These are phyloP conservation scores for Anisogramma anomala DNA, from an alignment of 2,329 filamentous ascomycete species.

Conservation along the genomic window DNA sequence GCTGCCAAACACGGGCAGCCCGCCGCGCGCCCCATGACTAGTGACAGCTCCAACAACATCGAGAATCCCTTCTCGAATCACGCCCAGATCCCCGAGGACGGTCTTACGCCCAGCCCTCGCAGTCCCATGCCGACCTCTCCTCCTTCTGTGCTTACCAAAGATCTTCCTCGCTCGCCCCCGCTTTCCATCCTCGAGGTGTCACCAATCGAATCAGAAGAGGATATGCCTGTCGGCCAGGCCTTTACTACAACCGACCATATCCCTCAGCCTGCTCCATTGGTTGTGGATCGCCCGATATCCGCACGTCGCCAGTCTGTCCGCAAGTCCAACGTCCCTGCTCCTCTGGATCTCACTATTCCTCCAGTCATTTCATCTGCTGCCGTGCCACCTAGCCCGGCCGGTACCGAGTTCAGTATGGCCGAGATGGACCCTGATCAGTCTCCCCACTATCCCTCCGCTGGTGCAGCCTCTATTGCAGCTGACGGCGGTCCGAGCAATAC, in stretches of 20 bases:
- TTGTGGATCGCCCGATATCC: conserved; percentile 8
- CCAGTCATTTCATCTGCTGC: conserved; percentile 21
- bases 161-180: background rate
- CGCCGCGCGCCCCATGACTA: conserved; percentile 27
- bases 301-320: conserved; percentile 46
- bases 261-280: background rate
- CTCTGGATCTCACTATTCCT: conserved; percentile 42
- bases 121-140: conserved; percentile 2
- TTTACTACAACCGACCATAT: background rate
- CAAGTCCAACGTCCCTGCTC: conserved; percentile 34
- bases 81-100: conserved; percentile 29
- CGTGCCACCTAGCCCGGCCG: conserved; percentile 46
- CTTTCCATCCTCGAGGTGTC: background rate
- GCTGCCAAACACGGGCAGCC: too few relatives aligned
- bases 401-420: conserved; percentile 48
- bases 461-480: conserved; percentile 49
- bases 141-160: background rate
- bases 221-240: conserved; percentile 1
- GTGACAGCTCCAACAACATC: conserved; percentile 33
- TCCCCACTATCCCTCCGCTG: conserved; percentile 36
- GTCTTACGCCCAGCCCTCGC: background rate
- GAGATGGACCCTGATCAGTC: conserved; percentile 32
- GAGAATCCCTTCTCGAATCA: conserved; percentile 60
- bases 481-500: conserved; percentile 47
- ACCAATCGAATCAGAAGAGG: conserved; percentile 5